These are phyloP conservation scores for Psilocybe azurescens DNA, from an alignment of 768 basidiomycete species.

Conservation along the genomic window DNA sequence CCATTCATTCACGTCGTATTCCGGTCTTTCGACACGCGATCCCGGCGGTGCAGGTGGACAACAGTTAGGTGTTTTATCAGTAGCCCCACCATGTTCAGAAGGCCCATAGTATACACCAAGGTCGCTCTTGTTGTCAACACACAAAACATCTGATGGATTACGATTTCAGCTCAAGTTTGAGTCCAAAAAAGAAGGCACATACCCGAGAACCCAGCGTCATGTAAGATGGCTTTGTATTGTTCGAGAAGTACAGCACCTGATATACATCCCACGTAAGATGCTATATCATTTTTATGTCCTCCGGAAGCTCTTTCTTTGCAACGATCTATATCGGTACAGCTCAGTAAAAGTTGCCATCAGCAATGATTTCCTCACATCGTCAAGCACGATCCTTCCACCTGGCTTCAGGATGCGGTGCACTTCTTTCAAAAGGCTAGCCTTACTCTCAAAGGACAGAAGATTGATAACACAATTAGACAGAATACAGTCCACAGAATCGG, in stretches of 20 bases:
- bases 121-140: conserved; percentile 47
- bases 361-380: conserved; percentile 45
- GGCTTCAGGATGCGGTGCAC: conserved; percentile 55
- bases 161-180: neutral
- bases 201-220: conserved; percentile 49
- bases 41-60: conserved; percentile 14
- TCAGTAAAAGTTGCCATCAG: neutral
- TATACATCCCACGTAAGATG: conserved; percentile 49
- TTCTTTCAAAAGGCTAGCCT: conserved; percentile 49
- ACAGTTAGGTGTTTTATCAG: conserved; percentile 17
- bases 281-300: conserved; percentile 44
- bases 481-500: conserved; percentile 56
- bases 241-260: conserved; percentile 46
- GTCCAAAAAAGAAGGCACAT: neutral
- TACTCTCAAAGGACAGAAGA: conserved; percentile 47
- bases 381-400: conserved; percentile 57
- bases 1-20: conserved; percentile 48
- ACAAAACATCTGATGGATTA: conserved; percentile 40
- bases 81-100: conserved; percentile 5
- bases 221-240: conserved; percentile 43
- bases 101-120: conserved; percentile 39
- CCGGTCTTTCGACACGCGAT: conserved; percentile 14
- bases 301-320: conserved; percentile 49
- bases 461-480: conserved; percentile 66
- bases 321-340: conserved; percentile 42